A percentile compares a stretch with the other conserved stretches of the same genome.
Evolutionary conservation across 495 filamentous ascomycete genomes (phyloP).

Genomic region (Trichoderma virens): DNA sequence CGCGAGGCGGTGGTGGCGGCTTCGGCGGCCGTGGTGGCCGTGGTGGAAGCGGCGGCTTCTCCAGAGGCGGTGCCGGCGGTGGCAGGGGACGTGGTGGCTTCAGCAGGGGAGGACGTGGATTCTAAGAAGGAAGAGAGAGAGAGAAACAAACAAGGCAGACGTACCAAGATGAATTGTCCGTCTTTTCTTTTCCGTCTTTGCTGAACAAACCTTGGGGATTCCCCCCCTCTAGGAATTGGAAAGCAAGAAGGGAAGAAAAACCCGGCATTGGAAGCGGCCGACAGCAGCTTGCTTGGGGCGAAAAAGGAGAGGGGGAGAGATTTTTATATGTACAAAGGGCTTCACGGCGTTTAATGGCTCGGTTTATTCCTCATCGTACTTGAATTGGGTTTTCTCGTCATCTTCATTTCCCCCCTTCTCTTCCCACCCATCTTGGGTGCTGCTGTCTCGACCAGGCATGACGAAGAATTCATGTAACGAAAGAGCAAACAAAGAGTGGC

Average conservation of each 20-base stretch:
- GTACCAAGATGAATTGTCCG: not conserved
- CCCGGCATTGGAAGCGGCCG: too few relatives aligned
- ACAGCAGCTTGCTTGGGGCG: not conserved
- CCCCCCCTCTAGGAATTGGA: not conserved
- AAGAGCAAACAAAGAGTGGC: not conserved
- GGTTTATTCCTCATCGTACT: constrained; percentile 8
- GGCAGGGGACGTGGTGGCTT: constrained; percentile 25
- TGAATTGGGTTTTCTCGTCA: not conserved
- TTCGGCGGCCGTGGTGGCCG: constrained; percentile 15
- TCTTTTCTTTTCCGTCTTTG: not conserved
- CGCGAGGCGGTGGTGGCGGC: constrained; percentile 13
- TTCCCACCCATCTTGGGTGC: not conserved
- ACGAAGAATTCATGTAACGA: not conserved
- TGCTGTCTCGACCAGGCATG: not conserved
- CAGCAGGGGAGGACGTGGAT: constrained; percentile 24
- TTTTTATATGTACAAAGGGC: constrained; percentile 6
- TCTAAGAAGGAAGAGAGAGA: not conserved
- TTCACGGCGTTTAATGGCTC: constrained; percentile 3
- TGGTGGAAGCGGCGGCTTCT: constrained; percentile 16
- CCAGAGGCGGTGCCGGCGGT: constrained; percentile 13
- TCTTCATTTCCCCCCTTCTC: not conserved
- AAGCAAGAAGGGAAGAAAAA: not conserved
- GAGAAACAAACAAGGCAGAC: not conserved
- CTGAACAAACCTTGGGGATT: not conserved
- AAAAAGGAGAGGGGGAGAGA: not conserved